These are phyloP conservation scores for Ogataea angusta DNA, from an alignment of 805 yeast species.

Conservation along the genomic window DNA sequence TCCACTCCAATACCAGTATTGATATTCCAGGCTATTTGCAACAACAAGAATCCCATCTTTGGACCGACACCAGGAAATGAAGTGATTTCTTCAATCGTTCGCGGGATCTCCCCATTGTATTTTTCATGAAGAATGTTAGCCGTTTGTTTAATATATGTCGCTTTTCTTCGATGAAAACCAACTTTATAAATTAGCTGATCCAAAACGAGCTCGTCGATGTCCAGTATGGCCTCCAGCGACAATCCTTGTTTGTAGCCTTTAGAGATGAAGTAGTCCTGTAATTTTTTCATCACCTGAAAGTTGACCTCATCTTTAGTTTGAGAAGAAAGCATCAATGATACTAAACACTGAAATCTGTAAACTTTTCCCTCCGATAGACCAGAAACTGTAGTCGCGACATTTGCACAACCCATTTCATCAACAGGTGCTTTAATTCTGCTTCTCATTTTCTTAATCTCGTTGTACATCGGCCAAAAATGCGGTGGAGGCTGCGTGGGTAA, in stretches of 20 bases:
- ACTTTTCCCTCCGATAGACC: slow-evolving; percentile 35
- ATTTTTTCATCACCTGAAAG: slow-evolving; percentile 60
- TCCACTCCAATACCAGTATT: slow-evolving; percentile 90
- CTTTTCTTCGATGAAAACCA: slow-evolving; percentile 83
- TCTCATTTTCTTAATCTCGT: slow-evolving; percentile 66
- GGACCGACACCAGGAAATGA: slow-evolving; percentile 92
- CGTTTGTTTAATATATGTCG: slow-evolving; percentile 62
- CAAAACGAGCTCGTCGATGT: slow-evolving; percentile 50
- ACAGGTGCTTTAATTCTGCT: slow-evolving; percentile 71
- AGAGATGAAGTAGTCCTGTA: slow-evolving; percentile 48
- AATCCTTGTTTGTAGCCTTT: slow-evolving; percentile 48
- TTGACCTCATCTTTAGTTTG: slow-evolving; percentile 92
- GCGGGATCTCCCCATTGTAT: slow-evolving; percentile 70
- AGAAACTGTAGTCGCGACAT: slow-evolving; percentile 45
- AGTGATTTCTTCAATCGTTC: slow-evolving; percentile 59
- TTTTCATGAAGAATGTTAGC: slow-evolving; percentile 48
- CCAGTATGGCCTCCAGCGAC: slow-evolving; percentile 50
- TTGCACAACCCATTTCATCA: slow-evolving; percentile 83
- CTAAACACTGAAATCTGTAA: slow-evolving; percentile 68
- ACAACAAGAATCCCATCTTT: slow-evolving; percentile 81
- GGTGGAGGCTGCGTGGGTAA: slow-evolving; percentile 25
- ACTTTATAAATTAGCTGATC: slow-evolving; percentile 72
- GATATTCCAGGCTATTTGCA: slow-evolving; percentile 80
- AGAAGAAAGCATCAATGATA: slow-evolving; percentile 82
- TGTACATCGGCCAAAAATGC: slow-evolving; percentile 54